These are phyloP conservation scores for Geotrichum europaeum DNA, from an alignment of 1,139 yeast genomes.

Conservation along the genomic window DNA sequence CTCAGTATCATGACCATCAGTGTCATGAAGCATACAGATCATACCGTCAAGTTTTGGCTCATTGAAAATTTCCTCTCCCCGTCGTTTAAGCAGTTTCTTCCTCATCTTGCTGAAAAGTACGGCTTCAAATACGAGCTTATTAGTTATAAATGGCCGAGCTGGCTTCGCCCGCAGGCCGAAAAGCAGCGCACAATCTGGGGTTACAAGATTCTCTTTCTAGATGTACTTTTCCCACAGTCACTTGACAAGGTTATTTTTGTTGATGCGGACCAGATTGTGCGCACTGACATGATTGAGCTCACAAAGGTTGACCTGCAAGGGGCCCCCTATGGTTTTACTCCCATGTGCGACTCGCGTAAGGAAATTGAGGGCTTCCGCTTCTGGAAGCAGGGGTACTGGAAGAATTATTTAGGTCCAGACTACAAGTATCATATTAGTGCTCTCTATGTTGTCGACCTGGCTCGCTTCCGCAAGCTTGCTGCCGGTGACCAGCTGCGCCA, in stretches of 20 bases:
- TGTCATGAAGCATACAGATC: constrained; percentile 55
- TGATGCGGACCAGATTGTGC: constrained; percentile 75
- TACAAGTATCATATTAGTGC: constrained; percentile 79
- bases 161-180: constrained; percentile 74
- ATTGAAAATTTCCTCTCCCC: constrained; percentile 75
- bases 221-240: constrained; percentile 76
- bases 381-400: constrained; percentile 95
- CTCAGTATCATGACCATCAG: constrained; percentile 74
- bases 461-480: constrained; percentile 51
- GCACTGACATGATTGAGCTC: constrained; percentile 66
- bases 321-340: constrained; percentile 78
- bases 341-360: constrained; percentile 76
- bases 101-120: constrained; percentile 51
- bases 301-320: constrained; percentile 63
- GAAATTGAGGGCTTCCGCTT: constrained; percentile 85
- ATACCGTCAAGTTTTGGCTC: constrained; percentile 78
- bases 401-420: constrained; percentile 51
- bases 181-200: constrained; percentile 83
- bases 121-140: constrained; percentile 65
- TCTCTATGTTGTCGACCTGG: constrained; percentile 71
- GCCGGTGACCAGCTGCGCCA: constrained; percentile 78
- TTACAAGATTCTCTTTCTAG: constrained; percentile 77
- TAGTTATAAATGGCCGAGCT: constrained; percentile 85
- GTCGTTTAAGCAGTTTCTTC: constrained; percentile 55
- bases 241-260: constrained; percentile 73